Percentiles rank a stretch among this genome's conserved stretches.
Evolutionary conservation across 1,139 yeast species (phyloP).

Genomic region (Yamadazyma dendronema): DNA sequence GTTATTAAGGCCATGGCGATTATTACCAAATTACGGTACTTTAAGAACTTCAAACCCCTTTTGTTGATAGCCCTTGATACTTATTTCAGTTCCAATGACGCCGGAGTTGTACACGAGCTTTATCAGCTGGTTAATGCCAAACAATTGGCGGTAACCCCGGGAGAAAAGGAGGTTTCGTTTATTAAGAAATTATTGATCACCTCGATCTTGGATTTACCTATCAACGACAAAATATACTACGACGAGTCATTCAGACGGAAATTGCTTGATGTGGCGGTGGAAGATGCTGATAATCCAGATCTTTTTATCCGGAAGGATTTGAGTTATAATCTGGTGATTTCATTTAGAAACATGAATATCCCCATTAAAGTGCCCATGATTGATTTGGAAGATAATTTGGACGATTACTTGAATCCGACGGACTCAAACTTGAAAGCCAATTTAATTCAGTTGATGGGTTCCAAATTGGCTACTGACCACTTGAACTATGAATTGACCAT

Average conservation of each 20-base stretch:
- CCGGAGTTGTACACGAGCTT: conserved; percentile 25
- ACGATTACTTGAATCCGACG: conserved; percentile 48
- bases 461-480: conserved; percentile 29
- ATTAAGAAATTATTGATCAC: conserved; percentile 42
- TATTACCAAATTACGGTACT: conserved; percentile 48
- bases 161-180: conserved; percentile 24
- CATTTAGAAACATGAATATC: conserved; percentile 40
- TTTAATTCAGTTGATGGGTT: conserved; percentile 36
- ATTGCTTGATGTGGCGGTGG: conserved; percentile 31
- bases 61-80: conserved; percentile 53
- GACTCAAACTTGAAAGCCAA: conserved; percentile 44
- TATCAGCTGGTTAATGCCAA: conserved; percentile 35
- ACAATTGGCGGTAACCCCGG: conserved; percentile 24
- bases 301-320: conserved; percentile 44
- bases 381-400: conserved; percentile 41
- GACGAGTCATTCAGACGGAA: conserved; percentile 40
- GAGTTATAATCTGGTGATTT: conserved; percentile 40
- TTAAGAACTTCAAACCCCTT: conserved; percentile 60
- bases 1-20: conserved; percentile 55
- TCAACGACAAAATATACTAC: conserved; percentile 42
- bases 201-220: conserved; percentile 46
- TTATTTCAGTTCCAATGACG: conserved; percentile 30
- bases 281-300: conserved; percentile 23
- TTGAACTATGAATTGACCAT: conserved; percentile 44
- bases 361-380: conserved; percentile 45